phyloP scores from a whole-genome alignment of 2,329 filamentous ascomycete genomes.

The Scedosporium boydii region DNA sequence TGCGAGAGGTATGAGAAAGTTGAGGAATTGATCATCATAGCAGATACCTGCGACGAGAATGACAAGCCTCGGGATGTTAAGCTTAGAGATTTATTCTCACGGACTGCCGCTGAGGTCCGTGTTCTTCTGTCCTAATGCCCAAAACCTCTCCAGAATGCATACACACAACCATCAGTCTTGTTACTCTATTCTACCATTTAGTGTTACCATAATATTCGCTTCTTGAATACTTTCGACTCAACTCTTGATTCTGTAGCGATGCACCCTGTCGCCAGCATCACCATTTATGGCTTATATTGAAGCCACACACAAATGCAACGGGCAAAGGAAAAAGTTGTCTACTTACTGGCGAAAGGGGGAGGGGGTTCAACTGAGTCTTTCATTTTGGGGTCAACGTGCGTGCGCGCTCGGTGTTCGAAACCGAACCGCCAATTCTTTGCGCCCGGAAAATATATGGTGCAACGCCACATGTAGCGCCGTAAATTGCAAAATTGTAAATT shows the following conservation, averaged over 20 bases:
- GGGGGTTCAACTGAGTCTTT: neutral
- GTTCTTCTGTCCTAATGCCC: slow-evolving; percentile 41
- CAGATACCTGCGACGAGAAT: slow-evolving; percentile 22
- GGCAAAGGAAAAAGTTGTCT: too few relatives aligned
- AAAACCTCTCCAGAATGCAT: neutral
- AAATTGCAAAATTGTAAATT: too few relatives aligned
- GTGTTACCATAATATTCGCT: too few relatives aligned
- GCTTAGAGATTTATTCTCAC: slow-evolving; percentile 40
- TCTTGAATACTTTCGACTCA: too few relatives aligned
- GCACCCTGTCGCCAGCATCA: neutral
- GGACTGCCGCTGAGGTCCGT: slow-evolving; percentile 50
- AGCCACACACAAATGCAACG: neutral
- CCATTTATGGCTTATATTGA: neutral
- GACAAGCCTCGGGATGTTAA: slow-evolving; percentile 19
- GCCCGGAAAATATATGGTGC: too few relatives aligned
- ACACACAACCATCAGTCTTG: neutral
- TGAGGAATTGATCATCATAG: slow-evolving; percentile 37
- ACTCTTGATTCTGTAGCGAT: too few relatives aligned
- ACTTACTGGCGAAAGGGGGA: too few relatives aligned
- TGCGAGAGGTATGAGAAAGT: slow-evolving; percentile 69
- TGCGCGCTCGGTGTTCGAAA: too few relatives aligned
- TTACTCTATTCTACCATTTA: too few relatives aligned
- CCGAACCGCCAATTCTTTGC: too few relatives aligned
- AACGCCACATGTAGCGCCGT: too few relatives aligned
- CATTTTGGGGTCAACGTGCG: neutral